Base-by-base conservation (phyloP, 768 basidiomycete genomes). In the Lyophyllum semitale region DNA sequence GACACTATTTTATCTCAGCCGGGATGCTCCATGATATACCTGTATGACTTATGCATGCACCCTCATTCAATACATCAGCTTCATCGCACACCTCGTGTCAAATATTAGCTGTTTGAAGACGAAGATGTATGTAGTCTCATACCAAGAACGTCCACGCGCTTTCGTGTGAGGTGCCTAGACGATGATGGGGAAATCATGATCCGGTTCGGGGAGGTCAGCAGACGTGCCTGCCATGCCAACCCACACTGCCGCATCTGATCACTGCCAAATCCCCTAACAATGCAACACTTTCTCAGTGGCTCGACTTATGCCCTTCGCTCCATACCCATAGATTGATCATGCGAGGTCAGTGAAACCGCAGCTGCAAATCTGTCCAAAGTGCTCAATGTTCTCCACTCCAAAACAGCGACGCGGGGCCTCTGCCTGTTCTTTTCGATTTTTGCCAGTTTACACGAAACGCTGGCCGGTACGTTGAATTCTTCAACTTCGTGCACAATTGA, bases 161-260 rank as follows among this genome's bases (percentile, higher is more conserved):
- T n/a, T n/a, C n/a, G n/a, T n/a, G n/a, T n/a, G n/a, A n/a, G 30
- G 6, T 12, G 30, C 30, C 12, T 6, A 32, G 30, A 6, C 30
- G 30, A 6, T 32, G 30, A 32, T 12, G 30, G 30, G 6, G 30
- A 32, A 12, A 32, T 6, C 6, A 32, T 32, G 30, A 32, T 3
- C 22, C 38, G 6, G 4, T 42, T 4, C 41, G 22, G 3, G 3
- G 22, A 13, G 41, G 41, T 42, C 41, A 42, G 8, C 41, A 20
- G 41, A 42, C 41, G 26, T 6, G 25, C 11, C 43, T 54, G 48
- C 32, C 57, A 58, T 58, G 53, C 23, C 57, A 54, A 58, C 57
- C 20, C 44, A 25, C 27, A 23, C 6, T 25, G 23, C 30, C 32
- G 8, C n/a, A 51, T 58, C 49, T 35, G 40, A 41, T 48, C 12